Evolutionary conservation across 129 eudicot genomes (phyloP), one percentile per base, ranked within the genome.

Genomic region (Smallanthus sonchifolius): DNA sequence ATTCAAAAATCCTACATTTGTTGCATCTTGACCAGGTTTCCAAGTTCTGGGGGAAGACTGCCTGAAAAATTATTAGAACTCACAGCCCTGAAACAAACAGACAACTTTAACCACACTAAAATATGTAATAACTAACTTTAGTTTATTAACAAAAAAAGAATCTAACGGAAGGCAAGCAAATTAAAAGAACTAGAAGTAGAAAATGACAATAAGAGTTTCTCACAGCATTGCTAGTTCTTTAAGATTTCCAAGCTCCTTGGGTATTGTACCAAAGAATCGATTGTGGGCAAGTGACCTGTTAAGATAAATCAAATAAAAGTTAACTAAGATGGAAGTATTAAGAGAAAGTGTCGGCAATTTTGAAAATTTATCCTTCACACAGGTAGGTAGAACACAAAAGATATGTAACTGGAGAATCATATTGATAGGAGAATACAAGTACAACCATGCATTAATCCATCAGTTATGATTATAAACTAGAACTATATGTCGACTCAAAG

Each of bases 31-130:
- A 74, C 65, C 72, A 91, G 70, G 62, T 77, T 82, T 54, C 97
- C 97, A 28, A 91, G 83, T 82, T 82, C 91, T 15, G 87, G 73
- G 24, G 97, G 97, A 54, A 87, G 82, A 75, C 79, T 83, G 37
- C 94, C 97, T 75, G 91, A 81, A 74, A 91, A 87, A 70, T 85
- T 91, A 70, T 91, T 91, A 61, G 89, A 59, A 32, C 86, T 80
- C 70, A 87, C 57, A 49, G 82, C 79, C 80, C 97, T 91, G 78
- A 77, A 85, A 73, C 36, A 76, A 48, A 30, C 20, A 65, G 67
- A 68, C 39, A 65, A 43, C 60, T 38, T 62, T 69, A 28, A 55
- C 37, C 47, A 43, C 51, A n/a, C 63, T 10, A 7, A 61, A 36
- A 60, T 42, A 30, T 39, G 63, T 14, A 73, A 49, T 60, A 39